Percentiles rank a stretch among this genome's conserved stretches.
These are phyloP conservation scores for Nymphaea colorata DNA, from an alignment of 164 flowering plant genomes.

Conservation along the genomic window DNA sequence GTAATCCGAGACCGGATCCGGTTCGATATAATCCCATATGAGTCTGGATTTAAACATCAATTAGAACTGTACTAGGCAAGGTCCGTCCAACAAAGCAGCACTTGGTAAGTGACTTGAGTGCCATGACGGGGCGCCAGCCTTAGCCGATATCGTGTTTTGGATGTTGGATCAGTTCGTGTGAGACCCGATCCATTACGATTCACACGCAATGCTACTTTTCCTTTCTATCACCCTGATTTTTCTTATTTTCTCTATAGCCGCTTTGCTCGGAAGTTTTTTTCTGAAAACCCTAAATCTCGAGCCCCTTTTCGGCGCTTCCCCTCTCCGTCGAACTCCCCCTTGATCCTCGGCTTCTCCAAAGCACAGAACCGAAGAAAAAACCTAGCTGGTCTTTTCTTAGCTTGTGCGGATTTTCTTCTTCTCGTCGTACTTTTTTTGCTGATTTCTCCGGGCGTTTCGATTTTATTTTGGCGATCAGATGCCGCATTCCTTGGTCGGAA, in stretches of 20 bases:
- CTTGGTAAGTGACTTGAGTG: too few relatives aligned
- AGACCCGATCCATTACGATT: background rate
- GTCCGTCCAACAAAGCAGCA: too few relatives aligned
- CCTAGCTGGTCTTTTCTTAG: background rate
- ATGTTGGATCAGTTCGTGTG: background rate
- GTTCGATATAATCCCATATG: too few relatives aligned
- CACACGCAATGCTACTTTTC: background rate
- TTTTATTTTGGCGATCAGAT: slow-evolving; percentile 1
- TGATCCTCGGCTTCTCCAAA: background rate
- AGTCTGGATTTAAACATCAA: too few relatives aligned
- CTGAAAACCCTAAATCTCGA: background rate
- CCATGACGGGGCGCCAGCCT: too few relatives aligned
- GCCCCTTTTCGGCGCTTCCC: background rate
- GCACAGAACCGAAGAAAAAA: background rate
- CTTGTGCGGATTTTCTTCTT: background rate
- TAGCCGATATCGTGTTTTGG: background rate
- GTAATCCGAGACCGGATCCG: too few relatives aligned
- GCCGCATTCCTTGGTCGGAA: slow-evolving; percentile 7
- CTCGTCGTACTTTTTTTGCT: background rate
- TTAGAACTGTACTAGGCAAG: too few relatives aligned
- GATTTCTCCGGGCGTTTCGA: background rate
- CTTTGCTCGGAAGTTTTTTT: background rate
- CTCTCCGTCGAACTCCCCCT: background rate
- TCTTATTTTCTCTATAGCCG: background rate
- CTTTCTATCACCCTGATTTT: background rate